A percentile compares a stretch with the other conserved stretches of the same genome.
These are phyloP conservation scores for Tricholoma matsutake DNA, from an alignment of 768 basidiomycete species.

Conservation along the genomic window DNA sequence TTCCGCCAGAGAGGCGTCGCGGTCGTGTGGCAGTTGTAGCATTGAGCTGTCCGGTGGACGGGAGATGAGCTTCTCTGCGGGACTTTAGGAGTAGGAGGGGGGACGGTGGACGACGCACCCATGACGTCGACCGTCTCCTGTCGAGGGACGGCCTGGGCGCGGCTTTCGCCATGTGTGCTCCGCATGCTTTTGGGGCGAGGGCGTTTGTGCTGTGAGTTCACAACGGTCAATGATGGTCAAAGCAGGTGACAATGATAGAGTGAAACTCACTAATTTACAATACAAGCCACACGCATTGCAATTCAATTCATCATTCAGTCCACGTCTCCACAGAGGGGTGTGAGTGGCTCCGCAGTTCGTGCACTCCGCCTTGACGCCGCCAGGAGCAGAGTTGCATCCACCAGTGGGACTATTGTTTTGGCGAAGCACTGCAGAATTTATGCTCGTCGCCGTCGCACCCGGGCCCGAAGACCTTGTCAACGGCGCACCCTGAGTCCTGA, in stretches of 20 bases:
- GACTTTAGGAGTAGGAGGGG: slow-evolving; percentile 26
- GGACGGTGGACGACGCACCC: slow-evolving; percentile 51
- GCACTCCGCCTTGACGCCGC: slow-evolving; percentile 76
- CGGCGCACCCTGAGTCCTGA: slow-evolving; percentile 51
- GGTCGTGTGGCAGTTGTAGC: slow-evolving; percentile 86
- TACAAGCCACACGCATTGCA: slow-evolving; percentile 89
- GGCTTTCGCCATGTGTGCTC: slow-evolving; percentile 68
- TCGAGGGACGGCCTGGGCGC: slow-evolving; percentile 60
- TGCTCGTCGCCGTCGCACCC: slow-evolving; percentile 60
- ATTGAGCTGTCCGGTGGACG: slow-evolving; percentile 58
- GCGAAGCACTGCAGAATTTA: slow-evolving; percentile 44
- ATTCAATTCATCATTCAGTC: slow-evolving; percentile 84
- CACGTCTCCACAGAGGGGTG: slow-evolving; percentile 84
- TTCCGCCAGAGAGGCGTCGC: slow-evolving; percentile 87
- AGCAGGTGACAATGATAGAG: not conserved
- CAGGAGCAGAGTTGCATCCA: slow-evolving; percentile 42
- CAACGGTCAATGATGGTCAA: not conserved
- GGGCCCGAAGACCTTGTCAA: slow-evolving; percentile 55
- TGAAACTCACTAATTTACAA: slow-evolving; percentile 68
- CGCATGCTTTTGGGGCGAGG: slow-evolving; percentile 89
- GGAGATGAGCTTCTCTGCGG: slow-evolving; percentile 27
- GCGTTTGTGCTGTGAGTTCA: slow-evolving; percentile 65
- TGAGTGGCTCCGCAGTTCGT: slow-evolving; percentile 88
- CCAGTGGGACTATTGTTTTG: slow-evolving; percentile 18
- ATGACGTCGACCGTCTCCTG: slow-evolving; percentile 73